phyloP scores from a whole-genome alignment of 495 filamentous ascomycete genomes.

The Xylaria longipes region DNA sequence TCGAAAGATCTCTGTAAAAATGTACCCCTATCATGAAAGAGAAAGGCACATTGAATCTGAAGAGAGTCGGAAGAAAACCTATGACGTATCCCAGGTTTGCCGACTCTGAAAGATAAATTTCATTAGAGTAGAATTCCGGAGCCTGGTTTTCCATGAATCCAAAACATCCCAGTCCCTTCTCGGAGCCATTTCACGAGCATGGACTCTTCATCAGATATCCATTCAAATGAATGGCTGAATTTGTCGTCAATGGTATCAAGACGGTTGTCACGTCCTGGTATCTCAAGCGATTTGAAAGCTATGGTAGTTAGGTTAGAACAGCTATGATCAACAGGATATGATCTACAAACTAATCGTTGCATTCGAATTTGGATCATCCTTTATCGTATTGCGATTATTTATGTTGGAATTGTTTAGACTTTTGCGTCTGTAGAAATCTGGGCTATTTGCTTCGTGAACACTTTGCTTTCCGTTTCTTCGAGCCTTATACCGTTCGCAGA shows the following conservation, averaged over 20 bases:
- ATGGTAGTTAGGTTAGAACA: background rate
- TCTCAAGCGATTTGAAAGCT: background rate
- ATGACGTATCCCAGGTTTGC: constrained; percentile 19
- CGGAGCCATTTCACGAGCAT: constrained; percentile 19
- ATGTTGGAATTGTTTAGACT: no score
- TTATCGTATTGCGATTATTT: no score
- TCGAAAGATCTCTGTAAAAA: background rate
- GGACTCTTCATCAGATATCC: constrained; percentile 24
- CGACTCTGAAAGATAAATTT: constrained; percentile 26
- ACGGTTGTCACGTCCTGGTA: background rate
- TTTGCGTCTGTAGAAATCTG: no score
- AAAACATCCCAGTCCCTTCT: constrained; percentile 20
- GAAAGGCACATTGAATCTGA: background rate
- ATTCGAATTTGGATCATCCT: no score
- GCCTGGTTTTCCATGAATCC: constrained; percentile 28
- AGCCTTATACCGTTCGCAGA: no score
- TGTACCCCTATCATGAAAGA: constrained; percentile 13
- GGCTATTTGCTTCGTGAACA: no score
- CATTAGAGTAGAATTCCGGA: constrained; percentile 34
- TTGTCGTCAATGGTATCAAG: constrained; percentile 16
- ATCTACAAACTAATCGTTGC: background rate
- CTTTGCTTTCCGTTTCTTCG: no score
- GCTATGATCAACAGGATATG: background rate
- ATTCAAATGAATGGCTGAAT: constrained; percentile 26
- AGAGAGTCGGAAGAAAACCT: background rate